Evolutionary conservation across 129 eudicot species (phyloP).

Genomic region (Flaveria robusta): DNA sequence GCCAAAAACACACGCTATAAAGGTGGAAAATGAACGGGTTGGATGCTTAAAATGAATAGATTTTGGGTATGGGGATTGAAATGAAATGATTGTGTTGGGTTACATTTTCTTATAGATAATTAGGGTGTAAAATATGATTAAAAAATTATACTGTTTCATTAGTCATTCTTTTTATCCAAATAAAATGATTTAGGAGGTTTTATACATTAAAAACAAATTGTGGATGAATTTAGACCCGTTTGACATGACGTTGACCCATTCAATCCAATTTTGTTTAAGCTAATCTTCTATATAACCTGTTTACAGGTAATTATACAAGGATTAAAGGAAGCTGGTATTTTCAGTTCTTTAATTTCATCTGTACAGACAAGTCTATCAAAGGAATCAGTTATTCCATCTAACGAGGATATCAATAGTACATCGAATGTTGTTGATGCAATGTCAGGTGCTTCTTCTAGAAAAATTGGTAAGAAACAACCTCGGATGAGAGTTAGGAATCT

Average conservation of each 20-base stretch:
- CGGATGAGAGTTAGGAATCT: constrained; percentile 37
- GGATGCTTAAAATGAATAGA: background rate
- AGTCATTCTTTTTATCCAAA: background rate
- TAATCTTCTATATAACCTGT: background rate
- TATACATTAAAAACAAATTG: background rate
- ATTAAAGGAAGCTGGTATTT: constrained; percentile 56
- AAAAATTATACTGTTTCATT: background rate
- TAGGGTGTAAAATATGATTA: background rate
- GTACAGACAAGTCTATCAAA: constrained; percentile 24
- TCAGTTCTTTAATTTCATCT: constrained; percentile 42
- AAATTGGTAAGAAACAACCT: constrained; percentile 39
- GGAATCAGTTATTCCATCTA: constrained; percentile 27
- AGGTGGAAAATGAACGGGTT: background rate
- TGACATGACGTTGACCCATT: background rate
- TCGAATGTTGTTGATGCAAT: constrained; percentile 25
- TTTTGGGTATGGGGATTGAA: background rate
- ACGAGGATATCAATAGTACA: constrained; percentile 16
- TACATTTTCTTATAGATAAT: background rate
- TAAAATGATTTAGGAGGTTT: too few species aligned
- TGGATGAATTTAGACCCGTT: background rate
- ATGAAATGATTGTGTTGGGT: background rate
- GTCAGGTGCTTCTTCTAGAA: constrained; percentile 33
- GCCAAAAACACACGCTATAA: background rate
- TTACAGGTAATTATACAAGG: constrained; percentile 54
- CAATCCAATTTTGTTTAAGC: background rate